Conservation (phyloP, 495 filamentous ascomycete genomes). For the Baudoinia panamericana region DNA sequence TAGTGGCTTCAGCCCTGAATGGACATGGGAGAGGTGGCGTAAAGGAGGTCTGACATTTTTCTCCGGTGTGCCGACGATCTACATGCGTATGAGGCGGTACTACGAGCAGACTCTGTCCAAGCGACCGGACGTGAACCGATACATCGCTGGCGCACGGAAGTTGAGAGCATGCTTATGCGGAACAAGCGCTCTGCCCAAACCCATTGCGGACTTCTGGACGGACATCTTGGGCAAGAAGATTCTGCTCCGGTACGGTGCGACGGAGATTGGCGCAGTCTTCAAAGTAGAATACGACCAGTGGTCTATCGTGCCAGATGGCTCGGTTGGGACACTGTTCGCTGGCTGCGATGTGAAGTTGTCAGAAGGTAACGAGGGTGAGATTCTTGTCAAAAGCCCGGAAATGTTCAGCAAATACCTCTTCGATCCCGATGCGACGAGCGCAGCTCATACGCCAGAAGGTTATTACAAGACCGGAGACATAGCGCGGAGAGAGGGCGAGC, state of each 20-base stretch:
- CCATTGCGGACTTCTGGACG: slow-evolving; percentile 37
- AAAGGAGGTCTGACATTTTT: slow-evolving; percentile 35
- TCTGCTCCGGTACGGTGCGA: slow-evolving; percentile 36
- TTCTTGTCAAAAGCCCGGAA: slow-evolving; percentile 34
- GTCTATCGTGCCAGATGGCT: slow-evolving; percentile 31
- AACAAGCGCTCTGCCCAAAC: slow-evolving; percentile 35
- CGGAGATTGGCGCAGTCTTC: slow-evolving; percentile 38
- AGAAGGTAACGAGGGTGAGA: slow-evolving; percentile 30
- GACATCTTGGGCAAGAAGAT: slow-evolving; percentile 31
- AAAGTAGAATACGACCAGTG: slow-evolving; percentile 30
- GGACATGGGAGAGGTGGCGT: slow-evolving; percentile 41
- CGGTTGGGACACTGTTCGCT: slow-evolving; percentile 30
- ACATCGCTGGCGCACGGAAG: slow-evolving; percentile 30
- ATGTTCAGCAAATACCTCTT: slow-evolving; percentile 38
- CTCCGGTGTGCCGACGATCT: slow-evolving; percentile 40
- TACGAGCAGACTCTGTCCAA: slow-evolving; percentile 28
- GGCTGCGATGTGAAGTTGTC: slow-evolving; percentile 27
- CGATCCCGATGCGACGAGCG: slow-evolving; percentile 30
- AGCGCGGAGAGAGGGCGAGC: slow-evolving; percentile 33
- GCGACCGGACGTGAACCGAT: slow-evolving; percentile 22
- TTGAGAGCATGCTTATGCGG: slow-evolving; percentile 36
- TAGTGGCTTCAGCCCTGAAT: slow-evolving; percentile 34
- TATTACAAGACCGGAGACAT: slow-evolving; percentile 40
- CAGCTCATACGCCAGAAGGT: slow-evolving; percentile 32
- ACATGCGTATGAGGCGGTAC: slow-evolving; percentile 38